Evolutionary conservation across 148 eudicot genomes (phyloP).

Genomic region (Cornus controversa): DNA sequence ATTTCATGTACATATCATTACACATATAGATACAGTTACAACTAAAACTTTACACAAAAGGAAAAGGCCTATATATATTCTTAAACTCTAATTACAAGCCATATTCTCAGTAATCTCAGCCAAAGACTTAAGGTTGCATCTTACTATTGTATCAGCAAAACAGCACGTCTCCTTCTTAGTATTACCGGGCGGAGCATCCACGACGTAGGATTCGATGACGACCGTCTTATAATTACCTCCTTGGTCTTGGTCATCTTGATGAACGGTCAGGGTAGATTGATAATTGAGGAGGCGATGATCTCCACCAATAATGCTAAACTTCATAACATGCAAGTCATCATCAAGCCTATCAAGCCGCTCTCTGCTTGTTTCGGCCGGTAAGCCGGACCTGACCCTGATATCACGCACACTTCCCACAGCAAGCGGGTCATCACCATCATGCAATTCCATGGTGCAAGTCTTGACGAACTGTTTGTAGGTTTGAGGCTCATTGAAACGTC

Average conservation of each 20-base stretch:
- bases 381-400: conserved; percentile 27
- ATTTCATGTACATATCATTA: too few species aligned
- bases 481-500: conserved; percentile 51
- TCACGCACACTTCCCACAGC: conserved; percentile 26
- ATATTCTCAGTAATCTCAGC: conserved; percentile 27
- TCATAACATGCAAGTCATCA: conserved; percentile 30
- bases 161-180: conserved; percentile 39
- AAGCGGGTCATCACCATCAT: conserved; percentile 9
- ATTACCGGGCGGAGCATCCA: conserved; percentile 42
- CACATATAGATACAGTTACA: too few species aligned
- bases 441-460: conserved; percentile 13
- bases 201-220: conserved; percentile 44
- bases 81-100: too few species aligned
- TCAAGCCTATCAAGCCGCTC: conserved; percentile 47
- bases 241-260: conserved; percentile 17
- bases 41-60: too few species aligned
- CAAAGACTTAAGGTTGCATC: conserved; percentile 40
- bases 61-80: too few species aligned
- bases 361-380: conserved; percentile 36
- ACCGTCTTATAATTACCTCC: conserved; percentile 32
- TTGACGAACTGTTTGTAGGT: conserved; percentile 43
- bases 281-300: conserved; percentile 45
- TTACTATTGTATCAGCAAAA: conserved; percentile 35
- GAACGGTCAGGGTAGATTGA: conserved; percentile 22
- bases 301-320: conserved; percentile 36